These are phyloP conservation scores for Selaginella moellendorffii DNA, from an alignment of 75 land plant species.

Conservation along the genomic window DNA sequence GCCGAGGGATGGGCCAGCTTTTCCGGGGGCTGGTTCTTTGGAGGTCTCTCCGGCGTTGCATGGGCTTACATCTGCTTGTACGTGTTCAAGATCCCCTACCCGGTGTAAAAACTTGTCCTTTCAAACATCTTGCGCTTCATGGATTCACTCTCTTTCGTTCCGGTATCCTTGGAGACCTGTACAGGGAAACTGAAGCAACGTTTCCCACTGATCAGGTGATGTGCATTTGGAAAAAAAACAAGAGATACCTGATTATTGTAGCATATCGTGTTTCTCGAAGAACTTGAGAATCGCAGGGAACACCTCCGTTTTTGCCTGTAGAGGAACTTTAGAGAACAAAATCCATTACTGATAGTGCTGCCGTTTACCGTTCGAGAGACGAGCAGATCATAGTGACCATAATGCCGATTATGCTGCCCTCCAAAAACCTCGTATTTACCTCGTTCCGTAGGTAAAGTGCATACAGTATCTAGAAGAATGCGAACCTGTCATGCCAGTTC, in stretches of 20 bases:
- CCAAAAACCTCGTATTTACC: constrained; percentile 78
- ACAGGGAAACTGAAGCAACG: neutral
- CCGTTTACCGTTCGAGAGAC: constrained; percentile 61
- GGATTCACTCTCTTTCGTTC: neutral
- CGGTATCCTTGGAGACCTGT: neutral
- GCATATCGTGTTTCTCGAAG: constrained; percentile 26
- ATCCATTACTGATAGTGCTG: neutral
- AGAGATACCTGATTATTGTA: neutral
- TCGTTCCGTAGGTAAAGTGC: constrained; percentile 43
- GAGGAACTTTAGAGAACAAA: neutral
- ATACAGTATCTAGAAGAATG: constrained; percentile 55
- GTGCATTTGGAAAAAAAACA: neutral
- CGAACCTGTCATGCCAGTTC: no score
- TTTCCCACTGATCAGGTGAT: no score
- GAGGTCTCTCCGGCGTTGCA: constrained; percentile 83
- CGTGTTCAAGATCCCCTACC: constrained; percentile 89
- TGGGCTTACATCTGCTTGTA: constrained; percentile 97
- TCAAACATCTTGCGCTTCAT: no score
- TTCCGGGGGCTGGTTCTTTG: constrained; percentile 96
- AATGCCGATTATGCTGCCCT: constrained; percentile 54
- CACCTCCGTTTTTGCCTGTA: constrained; percentile 56
- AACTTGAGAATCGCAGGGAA: constrained; percentile 49
- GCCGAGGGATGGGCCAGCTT: constrained; percentile 94
- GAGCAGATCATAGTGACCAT: constrained; percentile 93
- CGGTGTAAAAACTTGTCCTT: constrained; percentile 38